A percentile compares a stretch with the other conserved stretches of the same genome.
phyloP scores from a whole-genome alignment of 352 stramenopile species.

The Globisporangium cederbergense region DNA sequence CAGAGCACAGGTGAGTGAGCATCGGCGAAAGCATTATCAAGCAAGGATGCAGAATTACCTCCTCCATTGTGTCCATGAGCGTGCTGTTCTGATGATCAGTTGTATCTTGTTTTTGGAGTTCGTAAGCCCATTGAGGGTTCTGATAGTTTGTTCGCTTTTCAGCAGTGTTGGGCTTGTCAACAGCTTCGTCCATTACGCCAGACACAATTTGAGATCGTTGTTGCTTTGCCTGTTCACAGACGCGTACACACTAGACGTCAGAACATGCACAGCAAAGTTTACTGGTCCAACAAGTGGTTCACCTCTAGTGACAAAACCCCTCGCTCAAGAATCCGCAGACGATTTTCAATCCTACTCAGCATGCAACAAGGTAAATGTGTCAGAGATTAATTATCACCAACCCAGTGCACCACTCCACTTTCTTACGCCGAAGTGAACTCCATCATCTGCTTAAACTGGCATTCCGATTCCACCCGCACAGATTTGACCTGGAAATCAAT shows the following conservation, averaged over 20 bases:
- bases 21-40: background rate
- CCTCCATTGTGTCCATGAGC: slow-evolving; percentile 3
- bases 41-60: background rate
- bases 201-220: slow-evolving; percentile 3
- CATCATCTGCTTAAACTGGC: slow-evolving; percentile 20
- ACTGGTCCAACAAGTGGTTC: too few relatives aligned
- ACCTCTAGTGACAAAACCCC: slow-evolving; percentile 14
- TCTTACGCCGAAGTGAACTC: slow-evolving; percentile 19
- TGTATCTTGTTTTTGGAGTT: background rate
- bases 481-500: slow-evolving; percentile 19
- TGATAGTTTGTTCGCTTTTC: background rate
- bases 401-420: background rate
- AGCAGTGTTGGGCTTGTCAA: background rate
- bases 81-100: background rate
- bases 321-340: slow-evolving; percentile 17
- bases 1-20: background rate
- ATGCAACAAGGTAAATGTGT: background rate
- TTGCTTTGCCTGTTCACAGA: background rate
- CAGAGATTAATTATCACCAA: background rate
- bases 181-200: background rate
- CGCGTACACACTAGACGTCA: background rate
- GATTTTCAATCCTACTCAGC: slow-evolving; percentile 16
- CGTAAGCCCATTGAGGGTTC: background rate
- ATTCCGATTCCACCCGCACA: slow-evolving; percentile 20
- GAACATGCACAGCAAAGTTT: background rate